Evolutionary conservation across 495 filamentous ascomycete species (phyloP).

Genomic region (Aspergillus mulundensis): DNA sequence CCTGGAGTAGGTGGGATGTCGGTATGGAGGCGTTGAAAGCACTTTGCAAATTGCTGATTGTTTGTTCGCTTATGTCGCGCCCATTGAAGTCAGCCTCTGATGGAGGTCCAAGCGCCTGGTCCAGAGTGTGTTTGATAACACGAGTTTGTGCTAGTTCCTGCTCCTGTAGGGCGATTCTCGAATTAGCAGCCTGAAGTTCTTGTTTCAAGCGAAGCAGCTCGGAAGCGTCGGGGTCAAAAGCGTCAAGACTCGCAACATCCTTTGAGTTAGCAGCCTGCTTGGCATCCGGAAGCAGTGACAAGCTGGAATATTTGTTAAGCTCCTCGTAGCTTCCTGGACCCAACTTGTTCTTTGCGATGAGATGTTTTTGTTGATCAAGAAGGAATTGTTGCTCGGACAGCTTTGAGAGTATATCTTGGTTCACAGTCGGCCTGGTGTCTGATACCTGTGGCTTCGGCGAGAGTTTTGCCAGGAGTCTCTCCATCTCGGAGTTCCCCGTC

Average conservation of each 20-base stretch:
- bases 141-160: conserved; percentile 79
- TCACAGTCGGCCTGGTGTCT: conserved; percentile 18
- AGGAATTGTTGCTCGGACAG: conserved; percentile 62
- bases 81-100: conserved; percentile 51
- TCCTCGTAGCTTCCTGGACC: conserved; percentile 30
- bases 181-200: conserved; percentile 75
- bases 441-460: conserved; percentile 26
- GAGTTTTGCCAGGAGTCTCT: conserved; percentile 36
- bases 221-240: conserved; percentile 29
- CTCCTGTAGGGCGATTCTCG: conserved; percentile 75
- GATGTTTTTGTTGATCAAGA: conserved; percentile 52
- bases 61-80: conserved; percentile 50
- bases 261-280: conserved; percentile 36
- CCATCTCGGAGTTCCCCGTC: conserved; percentile 30
- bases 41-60: conserved; percentile 49
- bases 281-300: conserved; percentile 55
- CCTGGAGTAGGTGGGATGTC: conserved; percentile 49
- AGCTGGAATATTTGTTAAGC: conserved; percentile 45
- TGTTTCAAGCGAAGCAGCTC: conserved; percentile 59
- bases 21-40: conserved; percentile 51
- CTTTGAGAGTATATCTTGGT: conserved; percentile 47
- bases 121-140: conserved; percentile 68
- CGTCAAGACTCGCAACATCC: conserved; percentile 14
- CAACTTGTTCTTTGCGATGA: conserved; percentile 34
- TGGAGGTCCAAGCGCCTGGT: conserved; percentile 64